A percentile compares a stretch with the other conserved stretches of the same genome.
Evolutionary conservation across 2,329 filamentous ascomycete genomes (phyloP).

Genomic region (Fusarium sp.): DNA sequence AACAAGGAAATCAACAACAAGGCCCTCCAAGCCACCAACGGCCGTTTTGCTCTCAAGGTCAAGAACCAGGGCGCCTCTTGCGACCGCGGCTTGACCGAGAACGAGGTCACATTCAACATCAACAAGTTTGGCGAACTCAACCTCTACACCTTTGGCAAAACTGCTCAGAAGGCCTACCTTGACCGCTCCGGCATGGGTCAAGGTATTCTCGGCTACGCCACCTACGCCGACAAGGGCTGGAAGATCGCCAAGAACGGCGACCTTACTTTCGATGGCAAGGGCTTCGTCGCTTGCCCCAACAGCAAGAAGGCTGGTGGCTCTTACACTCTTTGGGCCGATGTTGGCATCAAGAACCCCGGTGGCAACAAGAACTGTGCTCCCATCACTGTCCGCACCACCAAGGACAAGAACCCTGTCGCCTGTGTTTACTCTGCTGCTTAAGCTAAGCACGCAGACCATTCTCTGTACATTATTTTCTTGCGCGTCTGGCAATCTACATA

Average conservation of each 20-base stretch:
- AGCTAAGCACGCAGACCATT: background rate
- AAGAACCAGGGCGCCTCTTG: slow-evolving; percentile 61
- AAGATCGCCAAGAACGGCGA: slow-evolving; percentile 55
- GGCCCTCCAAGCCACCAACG: slow-evolving; percentile 56
- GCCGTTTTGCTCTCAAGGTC: slow-evolving; percentile 58
- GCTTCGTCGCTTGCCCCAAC: slow-evolving; percentile 65
- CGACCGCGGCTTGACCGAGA: slow-evolving; percentile 44
- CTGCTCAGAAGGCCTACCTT: slow-evolving; percentile 59
- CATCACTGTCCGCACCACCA: slow-evolving; percentile 48
- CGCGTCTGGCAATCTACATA: background rate
- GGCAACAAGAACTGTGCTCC: slow-evolving; percentile 53
- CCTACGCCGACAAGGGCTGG: slow-evolving; percentile 55
- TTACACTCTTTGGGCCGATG: slow-evolving; percentile 54
- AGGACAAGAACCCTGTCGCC: slow-evolving; percentile 45
- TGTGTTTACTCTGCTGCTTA: background rate
- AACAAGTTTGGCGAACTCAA: slow-evolving; percentile 54
- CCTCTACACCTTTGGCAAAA: slow-evolving; percentile 54
- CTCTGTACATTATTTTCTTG: background rate
- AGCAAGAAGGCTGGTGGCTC: slow-evolving; percentile 50
- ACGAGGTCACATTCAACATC: slow-evolving; percentile 61
- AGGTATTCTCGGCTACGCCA: slow-evolving; percentile 64
- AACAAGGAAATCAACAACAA: slow-evolving; percentile 58
- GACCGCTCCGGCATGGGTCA: slow-evolving; percentile 70
- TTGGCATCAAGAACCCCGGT: slow-evolving; percentile 50
- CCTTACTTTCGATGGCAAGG: slow-evolving; percentile 58